Percentiles rank a stretch among this genome's conserved stretches.
Conservation (phyloP, 768 basidiomycete genomes). For the Suillus americanus region DNA sequence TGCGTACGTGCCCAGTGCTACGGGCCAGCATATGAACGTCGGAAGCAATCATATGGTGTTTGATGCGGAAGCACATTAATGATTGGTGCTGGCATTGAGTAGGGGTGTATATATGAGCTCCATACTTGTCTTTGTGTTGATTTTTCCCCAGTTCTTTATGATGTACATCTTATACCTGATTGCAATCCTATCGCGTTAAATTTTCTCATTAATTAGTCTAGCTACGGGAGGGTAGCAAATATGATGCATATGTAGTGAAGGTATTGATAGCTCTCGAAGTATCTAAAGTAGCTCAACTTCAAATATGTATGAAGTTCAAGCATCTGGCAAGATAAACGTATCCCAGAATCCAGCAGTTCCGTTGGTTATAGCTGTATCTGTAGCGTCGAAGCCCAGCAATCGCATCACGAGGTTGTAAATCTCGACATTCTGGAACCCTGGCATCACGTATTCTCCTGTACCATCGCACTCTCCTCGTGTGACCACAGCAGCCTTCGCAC, state of each 20-base stretch:
- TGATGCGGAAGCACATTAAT: constrained; percentile 59
- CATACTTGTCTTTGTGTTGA: neutral
- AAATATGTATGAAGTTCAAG: neutral
- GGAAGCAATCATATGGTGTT: constrained; percentile 61
- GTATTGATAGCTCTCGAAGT: neutral
- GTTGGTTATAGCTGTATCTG: constrained; percentile 59
- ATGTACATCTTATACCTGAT: constrained; percentile 1
- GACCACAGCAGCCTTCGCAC: constrained; percentile 54
- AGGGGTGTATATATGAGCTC: neutral
- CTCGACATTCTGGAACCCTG: constrained; percentile 84
- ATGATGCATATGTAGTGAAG: neutral
- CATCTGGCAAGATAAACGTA: constrained; percentile 46
- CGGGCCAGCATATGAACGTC: constrained; percentile 56
- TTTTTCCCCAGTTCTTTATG: neutral
- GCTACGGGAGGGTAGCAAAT: neutral
- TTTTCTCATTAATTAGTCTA: neutral
- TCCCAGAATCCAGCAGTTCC: constrained; percentile 87
- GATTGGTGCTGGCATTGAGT: neutral
- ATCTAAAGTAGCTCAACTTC: neutral
- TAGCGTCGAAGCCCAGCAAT: constrained; percentile 60
- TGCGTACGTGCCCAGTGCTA: constrained; percentile 73
- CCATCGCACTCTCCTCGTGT: constrained; percentile 12
- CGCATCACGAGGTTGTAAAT: constrained; percentile 81
- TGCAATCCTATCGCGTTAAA: neutral
- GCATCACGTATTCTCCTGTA: constrained; percentile 64